phyloP scores from a whole-genome alignment of 768 basidiomycete species.

The Chalciporus chontae region DNA sequence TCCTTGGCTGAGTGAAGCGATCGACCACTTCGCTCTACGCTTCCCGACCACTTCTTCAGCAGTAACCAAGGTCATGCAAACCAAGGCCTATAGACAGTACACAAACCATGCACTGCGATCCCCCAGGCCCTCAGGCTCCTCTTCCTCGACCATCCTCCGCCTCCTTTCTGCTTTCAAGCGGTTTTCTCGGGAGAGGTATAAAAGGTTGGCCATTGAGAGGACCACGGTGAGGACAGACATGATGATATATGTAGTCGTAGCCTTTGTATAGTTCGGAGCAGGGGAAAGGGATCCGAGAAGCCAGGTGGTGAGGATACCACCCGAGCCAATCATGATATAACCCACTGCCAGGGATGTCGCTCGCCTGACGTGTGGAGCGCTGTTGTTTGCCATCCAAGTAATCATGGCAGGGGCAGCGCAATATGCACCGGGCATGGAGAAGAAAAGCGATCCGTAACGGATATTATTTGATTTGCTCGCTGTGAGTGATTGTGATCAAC shows the following conservation, averaged over 20 bases:
- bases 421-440: constrained; percentile 51
- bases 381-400: constrained; percentile 63
- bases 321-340: constrained; percentile 53
- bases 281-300: constrained; percentile 49
- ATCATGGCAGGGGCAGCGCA: constrained; percentile 48
- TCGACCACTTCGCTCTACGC: too few species aligned
- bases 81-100: constrained; percentile 39
- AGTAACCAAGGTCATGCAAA: too few species aligned
- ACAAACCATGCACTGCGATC: constrained; percentile 56
- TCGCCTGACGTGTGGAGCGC: constrained; percentile 51
- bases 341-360: constrained; percentile 58
- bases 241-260: constrained; percentile 35
- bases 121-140: constrained; percentile 43
- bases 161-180: constrained; percentile 41
- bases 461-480: constrained; percentile 32
- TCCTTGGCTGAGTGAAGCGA: too few species aligned
- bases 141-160: constrained; percentile 25
- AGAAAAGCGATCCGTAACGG: constrained; percentile 56
- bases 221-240: constrained; percentile 40
- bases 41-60: too few species aligned
- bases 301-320: constrained; percentile 62
- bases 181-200: constrained; percentile 44
- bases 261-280: constrained; percentile 47
- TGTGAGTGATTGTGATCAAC: background rate
- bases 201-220: constrained; percentile 36